These are phyloP conservation scores for Aspergillus taichungensis DNA, from an alignment of 495 filamentous ascomycete genomes.

Conservation along the genomic window DNA sequence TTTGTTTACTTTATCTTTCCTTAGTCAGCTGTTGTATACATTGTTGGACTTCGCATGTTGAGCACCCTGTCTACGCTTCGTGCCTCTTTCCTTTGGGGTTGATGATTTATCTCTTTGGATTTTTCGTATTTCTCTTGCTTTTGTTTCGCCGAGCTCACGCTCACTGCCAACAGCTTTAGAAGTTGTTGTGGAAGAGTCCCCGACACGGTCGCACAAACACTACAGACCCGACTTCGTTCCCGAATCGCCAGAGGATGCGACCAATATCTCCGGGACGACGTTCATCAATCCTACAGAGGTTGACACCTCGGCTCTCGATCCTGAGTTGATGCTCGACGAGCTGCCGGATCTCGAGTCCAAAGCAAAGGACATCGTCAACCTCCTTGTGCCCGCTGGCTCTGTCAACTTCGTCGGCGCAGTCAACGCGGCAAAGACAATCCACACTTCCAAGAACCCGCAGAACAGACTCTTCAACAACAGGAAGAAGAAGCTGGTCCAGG, in stretches of 20 bases:
- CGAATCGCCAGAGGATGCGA: constrained; percentile 27
- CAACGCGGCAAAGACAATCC: constrained; percentile 15
- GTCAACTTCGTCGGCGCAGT: constrained; percentile 15
- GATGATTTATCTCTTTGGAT: not conserved
- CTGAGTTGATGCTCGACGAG: constrained; percentile 24
- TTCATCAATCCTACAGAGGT: constrained; percentile 20
- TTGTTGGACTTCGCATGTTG: too few species aligned
- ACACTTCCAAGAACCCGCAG: constrained; percentile 20
- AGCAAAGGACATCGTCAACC: constrained; percentile 17
- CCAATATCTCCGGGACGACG: constrained; percentile 36
- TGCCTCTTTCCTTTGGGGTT: not conserved
- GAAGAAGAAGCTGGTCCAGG: constrained; percentile 11
- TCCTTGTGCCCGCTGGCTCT: constrained; percentile 18
- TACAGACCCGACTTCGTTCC: constrained; percentile 9
- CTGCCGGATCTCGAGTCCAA: constrained; percentile 25
- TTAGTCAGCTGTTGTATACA: too few species aligned
- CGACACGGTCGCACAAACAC: constrained; percentile 4
- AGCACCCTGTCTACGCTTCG: too few species aligned
- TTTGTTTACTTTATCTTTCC: not conserved
- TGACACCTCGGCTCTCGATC: constrained; percentile 14
- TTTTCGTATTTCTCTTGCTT: not conserved
- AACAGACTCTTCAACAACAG: constrained; percentile 17
- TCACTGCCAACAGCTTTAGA: constrained; percentile 4
- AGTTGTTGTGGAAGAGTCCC: constrained; percentile 14
- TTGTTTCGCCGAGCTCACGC: not conserved